Percentiles rank a stretch among this genome's conserved stretches.
Conservation (phyloP, 106 monocot species). For the Allium cepa region DNA sequence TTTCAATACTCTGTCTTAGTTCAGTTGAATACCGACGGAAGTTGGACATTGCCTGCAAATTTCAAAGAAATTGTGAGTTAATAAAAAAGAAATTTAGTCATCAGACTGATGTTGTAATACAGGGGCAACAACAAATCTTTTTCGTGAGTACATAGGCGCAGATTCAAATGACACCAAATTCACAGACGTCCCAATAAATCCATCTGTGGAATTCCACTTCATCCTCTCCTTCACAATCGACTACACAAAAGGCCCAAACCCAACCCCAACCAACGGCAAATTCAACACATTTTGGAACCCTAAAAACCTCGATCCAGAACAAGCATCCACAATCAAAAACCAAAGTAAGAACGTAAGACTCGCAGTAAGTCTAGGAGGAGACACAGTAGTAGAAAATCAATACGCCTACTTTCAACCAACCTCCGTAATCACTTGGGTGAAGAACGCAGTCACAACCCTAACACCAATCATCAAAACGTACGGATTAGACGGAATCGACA, state of each 20-base stretch:
- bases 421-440: constrained; percentile 15
- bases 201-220: constrained; percentile 19
- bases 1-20: neutral
- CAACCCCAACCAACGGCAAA: constrained; percentile 18
- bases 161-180: constrained; percentile 10
- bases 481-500: constrained; percentile 17
- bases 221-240: constrained; percentile 28
- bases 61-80: no score
- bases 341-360: constrained; percentile 10
- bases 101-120: neutral
- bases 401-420: constrained; percentile 9
- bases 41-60: no score
- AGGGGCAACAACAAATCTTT: constrained; percentile 2
- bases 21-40: neutral
- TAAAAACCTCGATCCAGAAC: constrained; percentile 7
- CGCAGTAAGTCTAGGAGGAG: constrained; percentile 18
- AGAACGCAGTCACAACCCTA: constrained; percentile 16
- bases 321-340: constrained; percentile 10
- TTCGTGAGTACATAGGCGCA: constrained; percentile 19
- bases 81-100: no score
- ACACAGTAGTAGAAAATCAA: neutral
- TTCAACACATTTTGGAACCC: constrained; percentile 25
- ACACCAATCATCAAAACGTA: constrained; percentile 17
- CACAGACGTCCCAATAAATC: constrained; percentile 23
- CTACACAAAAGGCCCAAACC: constrained; percentile 1